A percentile compares a stretch with the other conserved stretches of the same genome.
phyloP scores from a whole-genome alignment of 2,329 filamentous ascomycete species.

The Cucurbitaria berberidis region DNA sequence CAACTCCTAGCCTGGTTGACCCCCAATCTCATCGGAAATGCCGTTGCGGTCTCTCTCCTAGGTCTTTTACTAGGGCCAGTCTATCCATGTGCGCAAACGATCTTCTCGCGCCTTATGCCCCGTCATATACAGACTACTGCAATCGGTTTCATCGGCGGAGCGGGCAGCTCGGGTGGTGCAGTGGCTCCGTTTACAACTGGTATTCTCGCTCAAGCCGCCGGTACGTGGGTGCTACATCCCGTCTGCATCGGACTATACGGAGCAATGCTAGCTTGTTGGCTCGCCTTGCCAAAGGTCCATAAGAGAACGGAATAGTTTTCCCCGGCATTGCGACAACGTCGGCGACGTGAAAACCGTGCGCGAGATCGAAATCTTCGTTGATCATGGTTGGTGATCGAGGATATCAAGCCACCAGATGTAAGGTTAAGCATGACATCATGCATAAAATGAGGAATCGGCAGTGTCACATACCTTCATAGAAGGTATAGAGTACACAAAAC shows the following conservation, averaged over 20 bases:
- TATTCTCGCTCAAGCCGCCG: slow-evolving; percentile 65
- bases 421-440: slow-evolving; percentile 12
- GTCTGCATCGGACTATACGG: slow-evolving; percentile 70
- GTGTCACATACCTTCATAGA: too few species aligned
- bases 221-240: slow-evolving; percentile 69
- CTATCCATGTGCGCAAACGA: slow-evolving; percentile 73
- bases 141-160: slow-evolving; percentile 71
- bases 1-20: slow-evolving; percentile 81
- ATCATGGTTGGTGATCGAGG: neutral
- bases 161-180: slow-evolving; percentile 72
- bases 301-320: slow-evolving; percentile 66
- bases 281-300: slow-evolving; percentile 59
- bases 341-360: neutral
- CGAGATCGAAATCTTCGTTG: neutral
- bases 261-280: slow-evolving; percentile 72
- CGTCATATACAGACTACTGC: slow-evolving; percentile 66
- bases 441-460: slow-evolving; percentile 4
- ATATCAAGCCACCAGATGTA: neutral
- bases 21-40: slow-evolving; percentile 67
- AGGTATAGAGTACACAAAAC: too few species aligned
- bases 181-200: slow-evolving; percentile 71
- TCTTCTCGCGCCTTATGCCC: slow-evolving; percentile 67
- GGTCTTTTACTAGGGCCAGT: slow-evolving; percentile 79
- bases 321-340: neutral
- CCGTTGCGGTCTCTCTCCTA: slow-evolving; percentile 63